A percentile compares a stretch with the other conserved stretches of the same genome.
Conservation (phyloP, 331 rosid genomes). For the Prunus yedoensis region DNA sequence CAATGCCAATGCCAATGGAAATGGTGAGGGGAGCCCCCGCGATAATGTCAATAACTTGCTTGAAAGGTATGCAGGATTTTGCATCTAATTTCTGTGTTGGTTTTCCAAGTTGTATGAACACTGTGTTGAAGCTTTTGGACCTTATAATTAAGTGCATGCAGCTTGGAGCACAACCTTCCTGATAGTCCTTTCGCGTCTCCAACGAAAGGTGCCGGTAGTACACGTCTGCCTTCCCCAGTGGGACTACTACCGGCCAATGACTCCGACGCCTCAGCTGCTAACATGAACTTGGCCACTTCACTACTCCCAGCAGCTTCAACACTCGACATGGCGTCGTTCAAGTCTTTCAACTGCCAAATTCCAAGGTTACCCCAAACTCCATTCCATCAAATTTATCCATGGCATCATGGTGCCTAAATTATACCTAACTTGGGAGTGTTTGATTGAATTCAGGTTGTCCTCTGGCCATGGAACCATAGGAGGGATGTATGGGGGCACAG, state of each 20-base stretch:
- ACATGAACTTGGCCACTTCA: slow-evolving; percentile 47
- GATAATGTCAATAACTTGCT: slow-evolving; percentile 49
- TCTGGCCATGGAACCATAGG: slow-evolving; percentile 85
- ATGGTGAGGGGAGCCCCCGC: slow-evolving; percentile 33
- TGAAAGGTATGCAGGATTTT: slow-evolving; percentile 45
- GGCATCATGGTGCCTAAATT: not conserved
- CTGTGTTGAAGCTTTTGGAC: slow-evolving; percentile 22
- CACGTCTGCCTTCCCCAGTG: slow-evolving; percentile 36
- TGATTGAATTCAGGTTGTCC: slow-evolving; percentile 55
- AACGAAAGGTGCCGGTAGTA: slow-evolving; percentile 57
- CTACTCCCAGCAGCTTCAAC: slow-evolving; percentile 49
- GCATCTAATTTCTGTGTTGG: slow-evolving; percentile 26
- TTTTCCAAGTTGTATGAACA: slow-evolving; percentile 1
- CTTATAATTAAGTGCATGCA: slow-evolving; percentile 37
- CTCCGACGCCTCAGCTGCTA: slow-evolving; percentile 43
- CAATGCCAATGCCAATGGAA: slow-evolving; percentile 35
- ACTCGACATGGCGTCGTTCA: slow-evolving; percentile 72
- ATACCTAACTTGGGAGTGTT: not conserved
- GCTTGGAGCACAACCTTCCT: slow-evolving; percentile 97
- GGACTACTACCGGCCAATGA: slow-evolving; percentile 38
- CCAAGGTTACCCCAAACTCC: slow-evolving; percentile 56
- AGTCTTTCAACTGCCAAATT: slow-evolving; percentile 77
- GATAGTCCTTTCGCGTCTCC: slow-evolving; percentile 98
- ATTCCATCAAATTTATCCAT: not conserved
- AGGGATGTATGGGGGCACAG: slow-evolving; percentile 69